These are phyloP conservation scores for Geoglossum glabrum DNA, from an alignment of 495 filamentous ascomycete species.

Conservation along the genomic window DNA sequence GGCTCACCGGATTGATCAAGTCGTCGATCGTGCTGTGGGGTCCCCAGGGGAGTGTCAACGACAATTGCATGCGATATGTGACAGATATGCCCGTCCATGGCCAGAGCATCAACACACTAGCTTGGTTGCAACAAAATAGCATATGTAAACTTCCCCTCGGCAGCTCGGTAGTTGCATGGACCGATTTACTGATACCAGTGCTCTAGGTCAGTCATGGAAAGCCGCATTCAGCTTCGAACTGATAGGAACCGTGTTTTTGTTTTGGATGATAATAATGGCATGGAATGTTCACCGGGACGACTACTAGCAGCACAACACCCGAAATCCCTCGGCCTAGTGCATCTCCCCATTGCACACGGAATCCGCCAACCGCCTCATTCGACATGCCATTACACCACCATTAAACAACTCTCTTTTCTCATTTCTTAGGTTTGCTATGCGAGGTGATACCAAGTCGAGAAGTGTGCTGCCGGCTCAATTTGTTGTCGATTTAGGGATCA, in stretches of 20 bases:
- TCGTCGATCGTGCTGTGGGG: constrained; percentile 79
- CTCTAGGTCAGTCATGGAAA: constrained; percentile 32
- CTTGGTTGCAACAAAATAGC: constrained; percentile 69
- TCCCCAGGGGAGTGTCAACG: constrained; percentile 48
- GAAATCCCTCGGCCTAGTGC: background rate
- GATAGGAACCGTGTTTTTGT: constrained; percentile 61
- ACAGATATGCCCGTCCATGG: constrained; percentile 33
- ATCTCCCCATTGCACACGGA: background rate
- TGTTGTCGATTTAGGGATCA: background rate
- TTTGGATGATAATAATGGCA: constrained; percentile 91
- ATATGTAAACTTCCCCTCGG: constrained; percentile 46
- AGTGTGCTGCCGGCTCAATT: background rate
- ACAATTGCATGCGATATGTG: constrained; percentile 64
- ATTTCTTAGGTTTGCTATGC: background rate
- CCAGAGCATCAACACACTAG: constrained; percentile 49
- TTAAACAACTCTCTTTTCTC: background rate
- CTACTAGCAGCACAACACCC: background rate
- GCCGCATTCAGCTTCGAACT: constrained; percentile 49
- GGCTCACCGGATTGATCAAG: constrained; percentile 80
- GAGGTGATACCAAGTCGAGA: background rate
- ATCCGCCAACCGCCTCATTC: background rate
- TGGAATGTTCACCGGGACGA: constrained; percentile 52
- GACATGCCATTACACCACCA: background rate
- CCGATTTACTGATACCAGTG: background rate
- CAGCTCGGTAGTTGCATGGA: background rate